A percentile compares a stretch with the other conserved stretches of the same genome.
These are phyloP conservation scores for Omphalotus olearius DNA, from an alignment of 1,284 basidiomycete species.

Conservation along the genomic window DNA sequence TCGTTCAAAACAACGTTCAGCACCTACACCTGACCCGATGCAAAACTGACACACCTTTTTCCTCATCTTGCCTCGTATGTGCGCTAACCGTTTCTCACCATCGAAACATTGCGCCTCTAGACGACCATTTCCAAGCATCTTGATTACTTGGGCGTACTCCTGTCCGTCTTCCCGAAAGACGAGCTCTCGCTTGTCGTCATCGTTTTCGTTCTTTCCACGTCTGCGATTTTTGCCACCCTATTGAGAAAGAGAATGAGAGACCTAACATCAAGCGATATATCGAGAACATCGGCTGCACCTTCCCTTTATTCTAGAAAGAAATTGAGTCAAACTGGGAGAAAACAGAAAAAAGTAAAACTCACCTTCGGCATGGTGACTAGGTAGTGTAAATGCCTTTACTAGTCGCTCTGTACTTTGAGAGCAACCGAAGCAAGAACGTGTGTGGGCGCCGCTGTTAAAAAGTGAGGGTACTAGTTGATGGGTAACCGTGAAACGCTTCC, in stretches of 20 bases:
- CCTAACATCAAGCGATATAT: slow-evolving; percentile 1
- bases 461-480: background rate
- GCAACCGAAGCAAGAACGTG: slow-evolving; percentile 4
- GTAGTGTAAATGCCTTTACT: background rate
- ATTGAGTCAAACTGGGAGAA: slow-evolving; percentile 17
- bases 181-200: slow-evolving; percentile 97
- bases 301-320: slow-evolving; percentile 73
- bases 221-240: slow-evolving; percentile 99
- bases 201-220: slow-evolving; percentile 99
- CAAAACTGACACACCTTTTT: slow-evolving; percentile 75
- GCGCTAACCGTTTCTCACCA: slow-evolving; percentile 95
- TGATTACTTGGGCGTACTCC: slow-evolving; percentile 97
- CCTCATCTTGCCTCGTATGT: slow-evolving; percentile 98
- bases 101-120: slow-evolving; percentile 98
- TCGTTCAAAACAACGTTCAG: slow-evolving; percentile 1
- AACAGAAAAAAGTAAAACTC: slow-evolving; percentile 17
- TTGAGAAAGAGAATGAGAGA: background rate
- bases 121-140: slow-evolving; percentile 99
- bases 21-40: background rate
- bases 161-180: slow-evolving; percentile 99
- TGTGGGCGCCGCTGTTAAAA: background rate
- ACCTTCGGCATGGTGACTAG: slow-evolving; percentile 54
- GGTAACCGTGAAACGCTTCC: background rate
- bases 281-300: slow-evolving; percentile 37
- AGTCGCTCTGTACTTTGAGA: slow-evolving; percentile 1